Percentiles rank a stretch among this genome's conserved stretches.
These are phyloP conservation scores for Ramaria sp. DNA, from an alignment of 768 basidiomycete genomes.

Conservation along the genomic window DNA sequence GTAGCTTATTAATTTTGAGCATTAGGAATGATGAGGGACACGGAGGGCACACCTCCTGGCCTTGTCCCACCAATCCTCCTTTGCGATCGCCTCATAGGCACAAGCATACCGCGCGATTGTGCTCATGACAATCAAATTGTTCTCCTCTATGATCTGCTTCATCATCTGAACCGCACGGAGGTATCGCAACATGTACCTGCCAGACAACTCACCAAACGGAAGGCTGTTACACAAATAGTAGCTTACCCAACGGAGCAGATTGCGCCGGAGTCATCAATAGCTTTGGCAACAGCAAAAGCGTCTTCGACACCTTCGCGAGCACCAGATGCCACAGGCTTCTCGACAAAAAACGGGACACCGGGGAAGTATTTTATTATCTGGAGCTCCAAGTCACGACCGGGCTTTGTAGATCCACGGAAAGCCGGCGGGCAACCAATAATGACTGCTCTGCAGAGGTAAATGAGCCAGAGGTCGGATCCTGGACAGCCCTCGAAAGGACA, in stretches of 20 bases:
- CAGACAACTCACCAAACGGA: background rate
- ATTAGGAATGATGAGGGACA: background rate
- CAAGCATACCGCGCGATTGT: slow-evolving; percentile 93
- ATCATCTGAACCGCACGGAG: slow-evolving; percentile 91
- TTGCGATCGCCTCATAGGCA: slow-evolving; percentile 70
- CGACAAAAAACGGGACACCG: slow-evolving; percentile 79
- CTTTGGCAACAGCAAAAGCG: slow-evolving; percentile 59
- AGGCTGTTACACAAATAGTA: background rate
- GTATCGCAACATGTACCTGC: slow-evolving; percentile 88
- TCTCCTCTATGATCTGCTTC: slow-evolving; percentile 92
- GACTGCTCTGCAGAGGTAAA: slow-evolving; percentile 41
- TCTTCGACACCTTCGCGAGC: slow-evolving; percentile 55
- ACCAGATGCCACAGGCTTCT: slow-evolving; percentile 88
- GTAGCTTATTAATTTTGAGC: slow-evolving; percentile 30
- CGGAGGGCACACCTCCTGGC: slow-evolving; percentile 46
- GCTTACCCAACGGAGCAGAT: slow-evolving; percentile 83
- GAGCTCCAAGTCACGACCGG: slow-evolving; percentile 76
- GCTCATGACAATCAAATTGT: slow-evolving; percentile 89
- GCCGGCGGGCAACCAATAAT: slow-evolving; percentile 90
- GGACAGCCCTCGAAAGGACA: background rate
- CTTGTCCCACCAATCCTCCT: slow-evolving; percentile 93
- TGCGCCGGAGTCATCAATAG: slow-evolving; percentile 56
- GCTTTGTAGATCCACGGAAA: slow-evolving; percentile 71
- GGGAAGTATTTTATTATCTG: slow-evolving; percentile 85
- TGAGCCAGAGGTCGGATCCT: background rate